Base-by-base conservation (phyloP, 148 eudicot species). In the Fagopyrum esculentum region DNA sequence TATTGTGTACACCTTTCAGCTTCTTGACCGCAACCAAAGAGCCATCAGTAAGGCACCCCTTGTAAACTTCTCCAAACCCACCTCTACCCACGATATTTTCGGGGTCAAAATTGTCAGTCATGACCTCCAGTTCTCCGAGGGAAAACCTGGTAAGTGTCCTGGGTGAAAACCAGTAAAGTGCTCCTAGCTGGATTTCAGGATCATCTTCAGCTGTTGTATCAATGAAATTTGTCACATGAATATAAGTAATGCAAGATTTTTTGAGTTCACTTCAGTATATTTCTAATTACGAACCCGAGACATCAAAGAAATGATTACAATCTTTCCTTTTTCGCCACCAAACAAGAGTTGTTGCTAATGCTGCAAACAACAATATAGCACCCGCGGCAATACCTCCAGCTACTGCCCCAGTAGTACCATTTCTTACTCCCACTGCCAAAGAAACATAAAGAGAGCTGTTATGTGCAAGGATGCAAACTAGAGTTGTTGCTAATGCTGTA, bases 371-470 rank as follows among this genome's bases (percentile, higher is more conserved):
- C 76, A 86, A 71, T 56, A 83, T 84, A 51, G 84, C 88, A 56
- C 81, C 88, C 49, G 86, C 88, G 76, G 86, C 88, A 49, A 86
- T 86, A 11, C 86, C 86, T 72, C 86, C 86, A 51, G 86, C 88
- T 73, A 83, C 83, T 19, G 81, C 83, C 74, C 86, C 88, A 77
- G 3, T 10, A 49, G 52, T 2, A 49, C 9, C 52, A 49, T 49
- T 49, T 49, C 12, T 49, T 49, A 12, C 52, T 49, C 12, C 52
- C 52, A 49, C 52, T 49, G 52, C 52, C 52, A 10, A 49, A 49
- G 52, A 49, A 49, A 10, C 52, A 49, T 49, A 49, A 49, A 49
- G 9, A 49, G 2, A 49, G 3, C 15, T 49, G 52, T 49, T 3
- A 49, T 35, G 40, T 35, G 40, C 40, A 35, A 35, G 40, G 40